These are phyloP conservation scores for Juglanconis sp. DNA, from an alignment of 2,329 filamentous ascomycete species.

Conservation along the genomic window DNA sequence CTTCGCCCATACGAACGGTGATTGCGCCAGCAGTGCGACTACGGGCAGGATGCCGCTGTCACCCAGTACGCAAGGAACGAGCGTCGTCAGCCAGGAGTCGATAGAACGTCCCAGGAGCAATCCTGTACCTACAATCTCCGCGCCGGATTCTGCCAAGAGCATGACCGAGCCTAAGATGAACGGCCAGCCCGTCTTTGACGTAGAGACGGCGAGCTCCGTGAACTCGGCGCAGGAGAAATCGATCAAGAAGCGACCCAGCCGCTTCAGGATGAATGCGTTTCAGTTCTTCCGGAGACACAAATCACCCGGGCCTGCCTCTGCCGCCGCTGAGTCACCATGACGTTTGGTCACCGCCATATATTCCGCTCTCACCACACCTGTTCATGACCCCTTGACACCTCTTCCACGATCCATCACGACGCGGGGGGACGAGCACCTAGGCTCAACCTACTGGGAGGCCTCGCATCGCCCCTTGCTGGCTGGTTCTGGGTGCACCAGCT, in stretches of 20 bases:
- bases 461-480: too few relatives aligned
- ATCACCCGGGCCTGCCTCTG: constrained; percentile 33
- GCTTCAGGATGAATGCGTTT: constrained; percentile 61
- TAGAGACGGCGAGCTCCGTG: constrained; percentile 39
- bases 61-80: constrained; percentile 63
- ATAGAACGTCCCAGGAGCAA: constrained; percentile 47
- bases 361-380: neutral
- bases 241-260: constrained; percentile 60
- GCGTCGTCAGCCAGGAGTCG: constrained; percentile 60
- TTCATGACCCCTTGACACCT: neutral
- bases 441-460: too few relatives aligned
- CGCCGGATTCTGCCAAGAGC: constrained; percentile 26
- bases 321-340: constrained; percentile 24
- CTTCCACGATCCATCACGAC: neutral
- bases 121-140: constrained; percentile 33
- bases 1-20: constrained; percentile 50
- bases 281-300: constrained; percentile 55
- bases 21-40: constrained; percentile 62
- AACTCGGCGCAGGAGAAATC: constrained; percentile 45
- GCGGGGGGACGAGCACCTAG: too few relatives aligned
- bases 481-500: too few relatives aligned
- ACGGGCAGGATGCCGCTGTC: constrained; percentile 63
- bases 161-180: constrained; percentile 24
- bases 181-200: constrained; percentile 30
- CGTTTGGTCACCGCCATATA: neutral